Conservation (phyloP, 192 early-diverging fungal genomes). For the Mycoemilia scoparia region DNA sequence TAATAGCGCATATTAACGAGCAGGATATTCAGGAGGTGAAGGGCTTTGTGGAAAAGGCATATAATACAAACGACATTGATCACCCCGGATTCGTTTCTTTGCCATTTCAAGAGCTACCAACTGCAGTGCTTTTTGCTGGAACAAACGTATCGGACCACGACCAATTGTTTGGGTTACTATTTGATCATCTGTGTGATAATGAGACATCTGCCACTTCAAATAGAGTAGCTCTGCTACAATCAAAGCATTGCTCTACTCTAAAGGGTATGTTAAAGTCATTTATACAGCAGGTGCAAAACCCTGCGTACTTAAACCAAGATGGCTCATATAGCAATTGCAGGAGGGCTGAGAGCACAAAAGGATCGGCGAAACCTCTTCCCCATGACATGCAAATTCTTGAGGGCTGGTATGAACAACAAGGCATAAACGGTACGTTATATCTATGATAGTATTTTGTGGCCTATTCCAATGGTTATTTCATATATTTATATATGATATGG, state of each 20-base stretch:
- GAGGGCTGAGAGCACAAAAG: slow-evolving; percentile 8
- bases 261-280: slow-evolving; percentile 39
- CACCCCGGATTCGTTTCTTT: slow-evolving; percentile 22
- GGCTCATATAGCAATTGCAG: slow-evolving; percentile 2
- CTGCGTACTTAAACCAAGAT: slow-evolving; percentile 6
- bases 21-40: slow-evolving; percentile 33
- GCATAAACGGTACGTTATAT: neutral
- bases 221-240: slow-evolving; percentile 46
- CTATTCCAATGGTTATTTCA: too few species aligned
- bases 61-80: slow-evolving; percentile 15
- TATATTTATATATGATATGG: too few species aligned
- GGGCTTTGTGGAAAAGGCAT: slow-evolving; percentile 38
- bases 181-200: slow-evolving; percentile 10
- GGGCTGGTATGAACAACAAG: slow-evolving; percentile 37
- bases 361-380: slow-evolving; percentile 16
- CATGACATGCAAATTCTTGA: slow-evolving; percentile 50
- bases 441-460: slow-evolving; percentile 12
- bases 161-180: slow-evolving; percentile 46
- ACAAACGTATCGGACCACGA: slow-evolving; percentile 59
- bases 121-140: slow-evolving; percentile 54
- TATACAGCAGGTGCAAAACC: slow-evolving; percentile 44
- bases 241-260: slow-evolving; percentile 45
- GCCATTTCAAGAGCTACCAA: slow-evolving; percentile 48
- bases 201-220: slow-evolving; percentile 6
- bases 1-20: slow-evolving; percentile 39